Evolutionary conservation across 768 basidiomycete species (phyloP).

Genomic region (Gelatoporia subvermispora): DNA sequence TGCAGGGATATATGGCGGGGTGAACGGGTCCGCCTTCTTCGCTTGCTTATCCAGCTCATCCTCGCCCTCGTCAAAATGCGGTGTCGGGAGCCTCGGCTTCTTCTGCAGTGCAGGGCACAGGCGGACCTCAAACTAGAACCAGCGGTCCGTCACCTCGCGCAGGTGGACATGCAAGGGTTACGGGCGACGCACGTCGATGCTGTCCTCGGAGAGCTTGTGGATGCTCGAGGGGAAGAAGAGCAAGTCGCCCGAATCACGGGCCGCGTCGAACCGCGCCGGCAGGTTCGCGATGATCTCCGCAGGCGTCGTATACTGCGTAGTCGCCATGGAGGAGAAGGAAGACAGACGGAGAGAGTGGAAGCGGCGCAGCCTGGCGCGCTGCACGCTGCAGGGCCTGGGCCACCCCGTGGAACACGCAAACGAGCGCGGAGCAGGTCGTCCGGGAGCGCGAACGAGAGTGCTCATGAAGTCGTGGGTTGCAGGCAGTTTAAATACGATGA

Average conservation of each 20-base stretch:
- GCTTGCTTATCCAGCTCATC: constrained; percentile 20
- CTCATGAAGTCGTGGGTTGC: too few relatives aligned
- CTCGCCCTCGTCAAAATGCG: constrained; percentile 30
- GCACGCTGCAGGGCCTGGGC: too few relatives aligned
- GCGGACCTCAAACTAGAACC: constrained; percentile 73
- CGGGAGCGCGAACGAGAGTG: too few relatives aligned
- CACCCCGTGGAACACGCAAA: too few relatives aligned
- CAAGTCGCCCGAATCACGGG: constrained; percentile 59
- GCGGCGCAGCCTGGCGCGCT: too few relatives aligned
- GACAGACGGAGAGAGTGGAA: too few relatives aligned
- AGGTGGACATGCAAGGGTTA: not conserved
- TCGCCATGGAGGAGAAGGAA: not conserved
- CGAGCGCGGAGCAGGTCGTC: too few relatives aligned
- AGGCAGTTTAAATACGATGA: too few relatives aligned
- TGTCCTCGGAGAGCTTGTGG: constrained; percentile 53
- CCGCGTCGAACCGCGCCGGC: constrained; percentile 51
- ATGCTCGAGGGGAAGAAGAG: constrained; percentile 76
- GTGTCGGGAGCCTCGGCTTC: constrained; percentile 56
- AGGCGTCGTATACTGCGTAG: constrained; percentile 2
- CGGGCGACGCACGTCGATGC: constrained; percentile 50
- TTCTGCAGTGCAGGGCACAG: constrained; percentile 81
- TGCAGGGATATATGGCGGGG: constrained; percentile 78
- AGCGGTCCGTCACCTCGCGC: not conserved
- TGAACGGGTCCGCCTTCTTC: constrained; percentile 63
- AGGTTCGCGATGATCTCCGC: constrained; percentile 53